A percentile compares a stretch with the other conserved stretches of the same genome.
Evolutionary conservation across 1,284 basidiomycete species (phyloP).

Genomic region (Stygiomarasmius scandens): DNA sequence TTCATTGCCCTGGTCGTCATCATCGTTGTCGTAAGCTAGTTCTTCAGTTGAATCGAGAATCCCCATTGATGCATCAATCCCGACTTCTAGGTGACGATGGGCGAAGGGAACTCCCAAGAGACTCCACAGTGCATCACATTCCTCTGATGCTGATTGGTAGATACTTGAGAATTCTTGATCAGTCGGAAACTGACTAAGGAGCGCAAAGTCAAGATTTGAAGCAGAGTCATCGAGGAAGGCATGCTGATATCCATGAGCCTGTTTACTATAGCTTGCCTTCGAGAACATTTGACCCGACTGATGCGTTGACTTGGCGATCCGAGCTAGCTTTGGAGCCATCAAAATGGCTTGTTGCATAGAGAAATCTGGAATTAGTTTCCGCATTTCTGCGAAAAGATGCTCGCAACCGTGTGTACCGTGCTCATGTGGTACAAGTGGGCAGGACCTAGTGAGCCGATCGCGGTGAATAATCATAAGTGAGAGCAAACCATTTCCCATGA

Average conservation of each 20-base stretch:
- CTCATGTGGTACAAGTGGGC: slow-evolving; percentile 5
- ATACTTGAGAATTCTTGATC: neutral
- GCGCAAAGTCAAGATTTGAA: too few relatives aligned
- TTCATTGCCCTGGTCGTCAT: neutral
- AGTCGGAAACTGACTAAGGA: neutral
- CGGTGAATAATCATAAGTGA: slow-evolving; percentile 10
- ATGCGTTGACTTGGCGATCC: neutral
- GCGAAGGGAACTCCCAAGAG: too few relatives aligned
- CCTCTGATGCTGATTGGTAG: too few relatives aligned
- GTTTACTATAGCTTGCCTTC: neutral
- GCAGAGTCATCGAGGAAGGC: too few relatives aligned
- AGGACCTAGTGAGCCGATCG: slow-evolving; percentile 1
- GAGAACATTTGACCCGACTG: neutral
- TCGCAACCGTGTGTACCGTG: slow-evolving; percentile 5
- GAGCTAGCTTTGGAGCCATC: slow-evolving; percentile 1
- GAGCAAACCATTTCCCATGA: too few relatives aligned
- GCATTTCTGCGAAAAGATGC: slow-evolving; percentile 6
- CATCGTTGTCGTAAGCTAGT: neutral
- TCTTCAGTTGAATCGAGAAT: too few relatives aligned
- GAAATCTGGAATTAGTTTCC: slow-evolving; percentile 5
- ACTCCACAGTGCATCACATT: too few relatives aligned
- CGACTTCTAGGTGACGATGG: too few relatives aligned
- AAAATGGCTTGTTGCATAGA: slow-evolving; percentile 3
- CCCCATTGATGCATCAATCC: too few relatives aligned
- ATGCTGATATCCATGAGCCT: too few relatives aligned